Evolutionary conservation across 1,284 basidiomycete species (phyloP).

Genomic region (Apiotrichum laibachii): DNA sequence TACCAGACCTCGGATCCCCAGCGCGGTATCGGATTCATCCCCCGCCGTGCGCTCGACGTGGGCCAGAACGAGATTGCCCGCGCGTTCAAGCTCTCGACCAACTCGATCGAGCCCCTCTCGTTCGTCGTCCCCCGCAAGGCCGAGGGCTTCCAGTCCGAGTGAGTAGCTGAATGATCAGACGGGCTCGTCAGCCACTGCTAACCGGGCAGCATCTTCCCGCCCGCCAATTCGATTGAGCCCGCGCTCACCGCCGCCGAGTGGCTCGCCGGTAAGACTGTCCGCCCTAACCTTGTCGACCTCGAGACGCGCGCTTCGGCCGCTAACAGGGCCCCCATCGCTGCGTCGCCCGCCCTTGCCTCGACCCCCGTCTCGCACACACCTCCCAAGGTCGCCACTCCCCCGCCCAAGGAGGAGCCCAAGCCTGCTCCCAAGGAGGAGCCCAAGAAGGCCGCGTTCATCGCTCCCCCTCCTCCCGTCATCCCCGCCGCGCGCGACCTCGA

Average conservation of each 20-base stretch:
- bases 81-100: conserved; percentile 82
- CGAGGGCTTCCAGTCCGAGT: conserved; percentile 52
- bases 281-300: conserved; percentile 63
- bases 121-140: conserved; percentile 88
- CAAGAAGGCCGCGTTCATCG: conserved; percentile 7
- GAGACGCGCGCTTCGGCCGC: conserved; percentile 51
- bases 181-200: neutral
- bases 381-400: conserved; percentile 12
- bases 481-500: conserved; percentile 23
- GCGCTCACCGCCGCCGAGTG: conserved; percentile 79
- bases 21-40: conserved; percentile 93
- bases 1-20: conserved; percentile 82
- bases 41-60: conserved; percentile 81
- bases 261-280: conserved; percentile 72
- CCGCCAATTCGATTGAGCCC: conserved; percentile 76
- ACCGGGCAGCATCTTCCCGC: conserved; percentile 78
- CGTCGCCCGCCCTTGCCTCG: neutral
- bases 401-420: conserved; percentile 25
- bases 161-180: conserved; percentile 10
- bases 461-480: no score
- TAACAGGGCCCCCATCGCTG: conserved; percentile 44
- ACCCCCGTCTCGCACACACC: conserved; percentile 6
- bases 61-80: conserved; percentile 92
- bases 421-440: conserved; percentile 4
- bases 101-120: conserved; percentile 77